Evolutionary conservation across 1,284 basidiomycete species (phyloP).

Genomic region (Apiotrichum domesticum): DNA sequence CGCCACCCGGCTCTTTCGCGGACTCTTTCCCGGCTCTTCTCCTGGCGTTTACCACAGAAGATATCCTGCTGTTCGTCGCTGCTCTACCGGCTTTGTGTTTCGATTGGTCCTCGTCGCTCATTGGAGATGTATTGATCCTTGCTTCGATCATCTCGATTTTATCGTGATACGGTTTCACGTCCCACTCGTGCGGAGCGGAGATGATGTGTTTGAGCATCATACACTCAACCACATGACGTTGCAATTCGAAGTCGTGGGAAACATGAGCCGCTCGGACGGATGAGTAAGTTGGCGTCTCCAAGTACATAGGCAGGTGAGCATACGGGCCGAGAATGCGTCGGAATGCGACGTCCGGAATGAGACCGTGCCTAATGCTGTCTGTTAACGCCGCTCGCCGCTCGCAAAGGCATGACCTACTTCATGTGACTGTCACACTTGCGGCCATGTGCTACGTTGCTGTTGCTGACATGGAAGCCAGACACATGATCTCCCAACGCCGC

Average conservation of each 20-base stretch:
- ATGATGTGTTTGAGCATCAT: too few relatives aligned
- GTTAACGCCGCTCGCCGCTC: neutral
- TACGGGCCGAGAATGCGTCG: conserved; percentile 5
- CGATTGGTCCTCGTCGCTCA: too few relatives aligned
- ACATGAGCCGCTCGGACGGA: neutral
- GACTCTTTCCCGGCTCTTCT: too few relatives aligned
- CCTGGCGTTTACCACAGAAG: too few relatives aligned
- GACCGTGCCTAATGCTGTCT: conserved; percentile 9
- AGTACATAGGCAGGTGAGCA: conserved; percentile 9
- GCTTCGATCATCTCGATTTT: too few relatives aligned
- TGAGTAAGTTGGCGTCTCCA: conserved; percentile 11
- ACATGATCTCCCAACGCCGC: neutral
- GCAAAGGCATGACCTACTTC: conserved; percentile 1
- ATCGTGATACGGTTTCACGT: too few relatives aligned
- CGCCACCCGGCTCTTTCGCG: neutral
- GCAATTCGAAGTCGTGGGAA: neutral
- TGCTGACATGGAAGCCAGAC: conserved; percentile 12
- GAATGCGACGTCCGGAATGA: conserved; percentile 7
- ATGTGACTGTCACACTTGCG: conserved; percentile 7
- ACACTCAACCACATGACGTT: neutral
- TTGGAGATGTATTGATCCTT: too few relatives aligned
- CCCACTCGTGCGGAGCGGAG: too few relatives aligned
- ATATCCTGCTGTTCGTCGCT: too few relatives aligned
- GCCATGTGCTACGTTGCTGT: conserved; percentile 6
- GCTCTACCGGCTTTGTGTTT: too few relatives aligned